Conservation (phyloP, 2,329 filamentous ascomycete genomes). For the Calonectria hongkongensis region DNA sequence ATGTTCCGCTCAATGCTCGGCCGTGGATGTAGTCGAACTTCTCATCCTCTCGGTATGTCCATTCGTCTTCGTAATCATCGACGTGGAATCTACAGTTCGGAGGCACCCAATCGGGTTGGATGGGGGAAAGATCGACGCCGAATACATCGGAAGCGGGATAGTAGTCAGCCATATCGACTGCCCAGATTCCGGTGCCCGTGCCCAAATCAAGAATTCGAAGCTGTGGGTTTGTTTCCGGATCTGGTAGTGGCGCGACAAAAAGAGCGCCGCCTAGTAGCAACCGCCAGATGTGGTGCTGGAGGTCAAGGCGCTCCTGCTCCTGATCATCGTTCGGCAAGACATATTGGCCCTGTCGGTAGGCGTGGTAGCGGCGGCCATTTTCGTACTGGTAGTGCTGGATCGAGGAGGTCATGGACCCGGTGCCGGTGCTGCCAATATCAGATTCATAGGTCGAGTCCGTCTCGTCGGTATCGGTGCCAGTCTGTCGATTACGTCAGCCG, state of each 20-base stretch:
- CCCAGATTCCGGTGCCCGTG: conserved; percentile 77
- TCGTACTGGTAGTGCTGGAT: conserved; percentile 63
- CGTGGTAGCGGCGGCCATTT: conserved; percentile 59
- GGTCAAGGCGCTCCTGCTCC: conserved; percentile 62
- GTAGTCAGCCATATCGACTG: conserved; percentile 74
- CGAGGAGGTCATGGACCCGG: conserved; percentile 63
- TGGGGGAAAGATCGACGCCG: conserved; percentile 75
- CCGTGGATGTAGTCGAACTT: conserved; percentile 63
- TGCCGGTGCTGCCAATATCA: conserved; percentile 56
- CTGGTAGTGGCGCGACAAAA: conserved; percentile 55
- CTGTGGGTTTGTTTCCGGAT: conserved; percentile 33
- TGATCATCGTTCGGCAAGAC: conserved; percentile 57
- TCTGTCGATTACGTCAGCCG: conserved; percentile 30
- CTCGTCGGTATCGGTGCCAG: conserved; percentile 48
- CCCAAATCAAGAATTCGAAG: conserved; percentile 73
- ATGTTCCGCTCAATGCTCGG: conserved; percentile 59
- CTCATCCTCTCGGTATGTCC: conserved; percentile 54
- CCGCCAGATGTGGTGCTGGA: conserved; percentile 60
- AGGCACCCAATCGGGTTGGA: conserved; percentile 74
- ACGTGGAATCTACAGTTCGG: conserved; percentile 79
- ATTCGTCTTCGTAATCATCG: conserved; percentile 76
- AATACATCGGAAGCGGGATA: conserved; percentile 60
- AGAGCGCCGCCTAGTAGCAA: conserved; percentile 51
- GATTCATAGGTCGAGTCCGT: conserved; percentile 61
- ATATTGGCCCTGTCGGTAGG: conserved; percentile 57